Base-by-base conservation (phyloP, 2,329 filamentous ascomycete species). In the Stachybotrys chartarum region DNA sequence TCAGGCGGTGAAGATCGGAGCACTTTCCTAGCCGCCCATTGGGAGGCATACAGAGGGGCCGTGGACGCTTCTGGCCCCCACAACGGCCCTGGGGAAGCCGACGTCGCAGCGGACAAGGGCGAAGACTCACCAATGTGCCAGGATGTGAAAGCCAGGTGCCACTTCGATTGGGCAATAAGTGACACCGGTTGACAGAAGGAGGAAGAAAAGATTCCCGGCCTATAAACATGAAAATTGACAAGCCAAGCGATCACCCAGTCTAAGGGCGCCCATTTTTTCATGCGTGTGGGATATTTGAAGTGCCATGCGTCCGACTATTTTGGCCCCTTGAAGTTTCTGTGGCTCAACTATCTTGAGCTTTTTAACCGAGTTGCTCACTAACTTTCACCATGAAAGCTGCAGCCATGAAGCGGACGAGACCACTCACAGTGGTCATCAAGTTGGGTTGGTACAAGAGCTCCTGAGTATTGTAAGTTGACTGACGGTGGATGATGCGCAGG, bases 401-500 rank as follows among this genome's bases (percentile, higher is more conserved):
- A 81, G 81, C 70, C 61, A 89, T 88, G 85, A 90, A 84, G 76
- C 76, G 73, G 47, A 72, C 74, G 54, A 86, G 83, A 61, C 60
- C 65, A 50, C 59, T 69, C 60, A 72, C 69, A 6, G 50, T 52
- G 50, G 50, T 52, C 32, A 52, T 52, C 66, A 95, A 95, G 77
- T 82, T 95, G 60, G 90, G 90, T 94, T 80, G 70, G 45, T 47
- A 8, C 16, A 47, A n/a, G 11, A 47, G 16, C 8, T 8, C n/a
- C 35, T n/a, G 35, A 17, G 14, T 7, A 24, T 11, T 17, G 4
- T 4, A 10, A 70, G 30, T 53, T 52, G 32, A 57, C 62, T 65
- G 59, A 68, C 60, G 10, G 60, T 56, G 3, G 18, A 11, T 7
- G 46, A 30, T 53, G 55, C 57, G 58, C 63, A 99, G 94, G 94